Conservation (phyloP, 2,329 filamentous ascomycete genomes). For the Byssochlamys sp. region DNA sequence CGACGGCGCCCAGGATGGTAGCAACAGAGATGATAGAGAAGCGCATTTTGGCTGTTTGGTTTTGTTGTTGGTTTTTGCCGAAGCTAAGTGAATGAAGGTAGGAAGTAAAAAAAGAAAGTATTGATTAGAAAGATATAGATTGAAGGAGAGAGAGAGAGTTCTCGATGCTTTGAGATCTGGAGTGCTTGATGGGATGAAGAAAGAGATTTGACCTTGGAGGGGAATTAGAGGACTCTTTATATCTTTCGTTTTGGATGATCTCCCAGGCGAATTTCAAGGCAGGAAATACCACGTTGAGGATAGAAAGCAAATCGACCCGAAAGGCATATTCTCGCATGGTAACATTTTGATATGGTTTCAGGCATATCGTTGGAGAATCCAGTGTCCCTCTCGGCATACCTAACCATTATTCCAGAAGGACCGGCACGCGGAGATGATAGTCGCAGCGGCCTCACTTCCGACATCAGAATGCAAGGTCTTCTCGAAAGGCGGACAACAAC, state of each 20-base stretch:
- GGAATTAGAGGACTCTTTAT: neutral
- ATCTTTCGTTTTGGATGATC: neutral
- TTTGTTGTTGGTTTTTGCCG: neutral
- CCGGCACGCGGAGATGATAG: neutral
- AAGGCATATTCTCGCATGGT: neutral
- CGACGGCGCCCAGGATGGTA: neutral
- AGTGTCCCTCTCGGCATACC: neutral
- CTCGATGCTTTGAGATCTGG: neutral
- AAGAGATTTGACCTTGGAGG: neutral
- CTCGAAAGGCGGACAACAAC: neutral
- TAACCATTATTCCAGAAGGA: neutral
- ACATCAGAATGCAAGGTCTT: neutral
- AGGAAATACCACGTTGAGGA: neutral
- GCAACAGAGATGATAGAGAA: neutral
- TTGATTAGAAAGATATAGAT: neutral
- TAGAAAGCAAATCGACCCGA: neutral
- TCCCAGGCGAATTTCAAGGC: neutral
- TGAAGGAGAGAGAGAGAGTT: neutral
- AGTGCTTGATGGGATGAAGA: neutral
- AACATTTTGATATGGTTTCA: neutral
- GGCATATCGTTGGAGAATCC: neutral
- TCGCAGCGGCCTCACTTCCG: neutral
- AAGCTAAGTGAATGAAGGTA: neutral
- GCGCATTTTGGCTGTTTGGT: neutral
- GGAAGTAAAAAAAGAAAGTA: neutral